Conservation (phyloP, 129 eudicot genomes). For the Chrysanthemum lavandulifolium region DNA sequence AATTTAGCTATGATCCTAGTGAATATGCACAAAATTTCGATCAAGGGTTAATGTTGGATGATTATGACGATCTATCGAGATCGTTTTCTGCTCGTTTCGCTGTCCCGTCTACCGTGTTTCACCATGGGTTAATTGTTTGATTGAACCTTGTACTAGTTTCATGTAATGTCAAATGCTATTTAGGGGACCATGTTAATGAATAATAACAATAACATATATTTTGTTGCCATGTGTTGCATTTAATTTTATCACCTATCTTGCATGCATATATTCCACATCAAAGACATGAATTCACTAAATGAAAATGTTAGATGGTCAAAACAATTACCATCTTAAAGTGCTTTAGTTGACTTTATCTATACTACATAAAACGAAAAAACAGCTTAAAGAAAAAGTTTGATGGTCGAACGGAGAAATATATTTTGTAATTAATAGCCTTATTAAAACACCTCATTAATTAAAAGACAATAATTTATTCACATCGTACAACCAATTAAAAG, state of each 20-base stretch:
- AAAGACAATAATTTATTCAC: no score
- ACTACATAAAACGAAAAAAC: no score
- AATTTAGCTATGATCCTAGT: conserved; percentile 52
- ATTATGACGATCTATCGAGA: conserved; percentile 47
- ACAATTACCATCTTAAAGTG: no score
- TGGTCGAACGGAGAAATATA: no score
- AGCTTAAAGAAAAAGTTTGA: no score
- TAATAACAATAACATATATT: conserved; percentile 19
- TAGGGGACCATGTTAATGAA: background rate
- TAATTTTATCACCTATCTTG: background rate
- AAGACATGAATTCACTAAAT: background rate
- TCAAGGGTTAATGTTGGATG: conserved; percentile 40
- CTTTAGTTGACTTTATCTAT: no score
- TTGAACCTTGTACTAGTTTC: background rate
- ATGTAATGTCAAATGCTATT: conserved; percentile 22
- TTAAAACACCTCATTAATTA: no score
- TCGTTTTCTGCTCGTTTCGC: conserved; percentile 87
- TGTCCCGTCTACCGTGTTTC: conserved; percentile 33
- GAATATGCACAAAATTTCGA: conserved; percentile 76
- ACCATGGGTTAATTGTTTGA: conserved; percentile 28
- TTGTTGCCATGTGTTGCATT: background rate
- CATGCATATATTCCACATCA: background rate
- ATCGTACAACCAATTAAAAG: no score
- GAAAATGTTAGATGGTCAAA: background rate
- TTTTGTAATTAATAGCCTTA: no score